Evolutionary conservation across 2,329 filamentous ascomycete species (phyloP), one percentile per base, ranked within the genome.

Genomic region (Grosmannia huntii): DNA sequence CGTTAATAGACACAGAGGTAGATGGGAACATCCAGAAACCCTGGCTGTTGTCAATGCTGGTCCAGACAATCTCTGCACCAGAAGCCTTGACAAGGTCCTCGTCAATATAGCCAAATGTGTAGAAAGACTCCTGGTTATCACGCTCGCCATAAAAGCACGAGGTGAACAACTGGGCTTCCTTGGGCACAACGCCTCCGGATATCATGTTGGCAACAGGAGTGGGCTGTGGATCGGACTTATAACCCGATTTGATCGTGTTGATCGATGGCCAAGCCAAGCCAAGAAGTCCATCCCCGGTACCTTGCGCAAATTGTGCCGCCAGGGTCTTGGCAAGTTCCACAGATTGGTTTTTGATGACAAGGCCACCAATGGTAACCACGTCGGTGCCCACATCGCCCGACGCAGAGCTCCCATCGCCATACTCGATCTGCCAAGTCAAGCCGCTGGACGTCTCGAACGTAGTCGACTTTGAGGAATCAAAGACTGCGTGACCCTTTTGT

Each of bases 101-200:
- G 65, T 89, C 85, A 65, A 89, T 85, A 68, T 76, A 86, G 23
- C 86, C 86, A 62, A 89, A 89, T 1, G 86, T 89, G 71, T 86
- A 89, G 72, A 87, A 89, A 0, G 77, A 80, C 60, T 76, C 69
- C 50, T 67, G 66, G 57, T 75, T 70, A 64, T 84, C 80, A 52
- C 77, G 72, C 70, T 76, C 73, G 64, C 77, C 76, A 62, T 82
- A 82, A 52, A 87, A 75, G 59, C 82, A 82, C 23, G 76, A 81
- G 0, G 84, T 87, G 70, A 87, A 87, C 7, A 87, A 73, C 65
- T 82, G 74, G 2, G 76, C 66, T 0, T 72, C 71, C 53, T 74
- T 70, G 4, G 78, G 74, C 69, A 82, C 60, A 66, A 72, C 69
- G 0, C 68, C 61, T 64, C 72, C 70, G n/a, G 66, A 60, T 60